Conservation (phyloP, 208 protist species). For the Trypanosoma lewisi region DNA sequence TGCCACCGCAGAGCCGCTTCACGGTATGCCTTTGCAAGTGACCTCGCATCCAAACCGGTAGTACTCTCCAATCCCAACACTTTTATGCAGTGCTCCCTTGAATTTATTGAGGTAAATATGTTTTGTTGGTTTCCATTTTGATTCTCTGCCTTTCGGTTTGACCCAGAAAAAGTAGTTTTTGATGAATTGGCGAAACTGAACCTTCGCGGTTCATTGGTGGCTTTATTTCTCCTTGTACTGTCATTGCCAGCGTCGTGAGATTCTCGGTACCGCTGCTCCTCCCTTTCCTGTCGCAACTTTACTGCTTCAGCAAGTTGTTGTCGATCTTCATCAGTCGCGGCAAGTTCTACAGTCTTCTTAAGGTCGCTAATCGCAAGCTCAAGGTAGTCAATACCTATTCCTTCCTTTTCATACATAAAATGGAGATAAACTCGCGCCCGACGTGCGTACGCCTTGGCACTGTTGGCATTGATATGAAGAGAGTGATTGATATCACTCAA, state of each 20-base stretch:
- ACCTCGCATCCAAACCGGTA: conserved; percentile 35
- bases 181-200: neutral
- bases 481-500: conserved; percentile 46
- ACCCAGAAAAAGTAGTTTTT: neutral
- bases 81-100: neutral
- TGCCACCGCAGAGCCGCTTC: conserved; percentile 83
- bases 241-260: neutral
- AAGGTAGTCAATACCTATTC: conserved; percentile 32
- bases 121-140: neutral
- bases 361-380: conserved; percentile 62
- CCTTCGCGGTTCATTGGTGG: neutral
- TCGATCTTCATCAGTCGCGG: conserved; percentile 31
- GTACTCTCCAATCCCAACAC: conserved; percentile 13
- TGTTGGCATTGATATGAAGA: conserved; percentile 43
- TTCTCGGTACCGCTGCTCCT: conserved; percentile 5
- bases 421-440: conserved; percentile 63
- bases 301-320: conserved; percentile 34
- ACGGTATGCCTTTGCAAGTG: conserved; percentile 83
- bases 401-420: conserved; percentile 27
- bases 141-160: neutral
- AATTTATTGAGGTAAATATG: neutral
- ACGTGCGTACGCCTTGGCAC: conserved; percentile 58
- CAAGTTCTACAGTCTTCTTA: conserved; percentile 35
- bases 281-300: conserved; percentile 16
- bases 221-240: neutral